These are phyloP conservation scores for Chrysoporthe puriensis DNA, from an alignment of 2,329 filamentous ascomycete genomes.

Conservation along the genomic window DNA sequence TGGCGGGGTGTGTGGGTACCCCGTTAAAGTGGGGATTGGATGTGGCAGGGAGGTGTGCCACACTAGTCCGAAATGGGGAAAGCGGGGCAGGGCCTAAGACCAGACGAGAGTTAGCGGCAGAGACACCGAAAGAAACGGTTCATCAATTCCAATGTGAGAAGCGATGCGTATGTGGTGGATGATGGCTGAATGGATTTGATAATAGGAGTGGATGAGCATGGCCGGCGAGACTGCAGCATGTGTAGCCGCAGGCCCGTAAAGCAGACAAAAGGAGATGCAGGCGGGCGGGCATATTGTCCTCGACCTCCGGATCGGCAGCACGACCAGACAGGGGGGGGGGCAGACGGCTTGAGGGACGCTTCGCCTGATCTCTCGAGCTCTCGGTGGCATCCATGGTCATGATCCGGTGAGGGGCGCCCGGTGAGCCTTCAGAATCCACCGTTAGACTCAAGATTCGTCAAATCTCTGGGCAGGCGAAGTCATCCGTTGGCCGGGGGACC, in stretches of 20 bases:
- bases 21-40: background rate
- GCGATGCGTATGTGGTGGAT: background rate
- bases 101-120: slow-evolving; percentile 23
- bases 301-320: background rate
- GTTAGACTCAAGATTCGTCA: background rate
- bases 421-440: background rate
- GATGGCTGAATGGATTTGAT: background rate
- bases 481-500: background rate
- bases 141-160: slow-evolving; percentile 5
- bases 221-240: background rate
- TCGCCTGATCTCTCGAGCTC: background rate
- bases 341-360: background rate
- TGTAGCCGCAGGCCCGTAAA: background rate
- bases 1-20: slow-evolving; percentile 10
- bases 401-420: background rate
- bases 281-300: background rate
- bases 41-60: background rate
- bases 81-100: slow-evolving; percentile 17
- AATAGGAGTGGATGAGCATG: background rate
- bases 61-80: slow-evolving; percentile 18
- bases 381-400: background rate
- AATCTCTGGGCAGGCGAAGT: background rate
- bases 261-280: background rate
- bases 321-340: background rate
- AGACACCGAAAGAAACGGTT: slow-evolving; percentile 5